Percentiles rank a stretch among this genome's conserved stretches.
phyloP scores from a whole-genome alignment of 2,329 filamentous ascomycete genomes.

The Salinomyces thailandicus region DNA sequence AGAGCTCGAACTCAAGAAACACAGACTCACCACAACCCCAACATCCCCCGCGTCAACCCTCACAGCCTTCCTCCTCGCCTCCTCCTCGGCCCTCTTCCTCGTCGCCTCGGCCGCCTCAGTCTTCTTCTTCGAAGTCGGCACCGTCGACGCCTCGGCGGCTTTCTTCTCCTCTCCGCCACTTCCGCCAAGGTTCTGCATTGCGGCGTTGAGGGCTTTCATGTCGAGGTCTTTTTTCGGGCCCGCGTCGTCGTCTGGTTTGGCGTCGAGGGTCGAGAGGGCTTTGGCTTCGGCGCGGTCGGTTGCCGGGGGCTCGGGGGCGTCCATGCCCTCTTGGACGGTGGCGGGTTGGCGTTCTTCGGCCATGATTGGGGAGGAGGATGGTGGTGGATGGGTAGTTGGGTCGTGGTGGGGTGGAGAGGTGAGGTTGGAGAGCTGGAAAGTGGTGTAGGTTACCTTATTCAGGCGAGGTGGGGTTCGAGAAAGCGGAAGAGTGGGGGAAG shows the following conservation, averaged over 20 bases:
- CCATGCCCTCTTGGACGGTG: constrained; percentile 49
- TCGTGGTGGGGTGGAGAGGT: no score
- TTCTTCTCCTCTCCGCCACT: constrained; percentile 10
- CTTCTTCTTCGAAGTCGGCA: constrained; percentile 33
- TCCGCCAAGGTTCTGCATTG: constrained; percentile 53
- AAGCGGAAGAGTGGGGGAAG: no score
- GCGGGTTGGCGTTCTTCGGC: constrained; percentile 48
- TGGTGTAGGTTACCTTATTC: no score
- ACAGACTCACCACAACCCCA: constrained; percentile 50
- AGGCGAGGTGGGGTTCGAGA: no score
- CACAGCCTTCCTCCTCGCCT: constrained; percentile 39
- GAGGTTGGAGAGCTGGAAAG: no score
- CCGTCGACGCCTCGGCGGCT: constrained; percentile 22
- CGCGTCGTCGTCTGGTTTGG: constrained; percentile 34
- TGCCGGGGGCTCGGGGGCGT: constrained; percentile 43
- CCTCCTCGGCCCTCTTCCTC: constrained; percentile 23
- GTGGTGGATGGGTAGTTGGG: no score
- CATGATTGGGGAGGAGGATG: no score
- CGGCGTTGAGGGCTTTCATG: constrained; percentile 58
- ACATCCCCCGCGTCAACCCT: constrained; percentile 69
- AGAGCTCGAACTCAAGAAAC: no score
- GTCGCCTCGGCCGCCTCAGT: constrained; percentile 26
- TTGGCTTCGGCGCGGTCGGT: constrained; percentile 68
- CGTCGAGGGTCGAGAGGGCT: constrained; percentile 61
- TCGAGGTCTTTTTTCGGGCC: constrained; percentile 51